Evolutionary conservation across 2,329 filamentous ascomycete species (phyloP).

Genomic region (Teratosphaeria pseudoeucalypti): DNA sequence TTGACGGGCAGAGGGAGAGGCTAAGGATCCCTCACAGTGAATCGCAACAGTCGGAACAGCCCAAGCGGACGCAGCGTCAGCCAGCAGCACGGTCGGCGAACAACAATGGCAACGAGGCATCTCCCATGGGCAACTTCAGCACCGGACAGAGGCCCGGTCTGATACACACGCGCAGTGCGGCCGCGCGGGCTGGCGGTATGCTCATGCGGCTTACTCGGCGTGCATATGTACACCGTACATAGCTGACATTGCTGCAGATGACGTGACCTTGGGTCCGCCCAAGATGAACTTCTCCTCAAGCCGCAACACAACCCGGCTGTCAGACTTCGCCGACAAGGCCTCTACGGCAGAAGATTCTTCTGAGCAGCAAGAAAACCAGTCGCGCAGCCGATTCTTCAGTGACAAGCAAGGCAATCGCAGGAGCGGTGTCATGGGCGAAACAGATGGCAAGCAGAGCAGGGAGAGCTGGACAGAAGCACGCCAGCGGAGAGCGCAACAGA

Average conservation of each 20-base stretch:
- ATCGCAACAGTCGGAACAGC: constrained; percentile 11
- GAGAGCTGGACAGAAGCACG: constrained; percentile 69
- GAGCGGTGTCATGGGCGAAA: constrained; percentile 24
- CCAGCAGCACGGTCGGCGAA: constrained; percentile 4
- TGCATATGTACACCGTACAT: neutral
- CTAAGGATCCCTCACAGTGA: constrained; percentile 30
- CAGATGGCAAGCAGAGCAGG: constrained; percentile 41
- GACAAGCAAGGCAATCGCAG: constrained; percentile 35
- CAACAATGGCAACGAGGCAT: constrained; percentile 8
- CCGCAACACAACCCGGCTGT: constrained; percentile 38
- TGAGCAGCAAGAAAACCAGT: constrained; percentile 22
- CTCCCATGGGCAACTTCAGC: constrained; percentile 28
- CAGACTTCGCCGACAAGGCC: constrained; percentile 22
- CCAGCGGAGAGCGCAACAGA: constrained; percentile 41
- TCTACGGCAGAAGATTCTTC: constrained; percentile 22
- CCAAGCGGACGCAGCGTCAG: constrained; percentile 2
- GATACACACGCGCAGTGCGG: constrained; percentile 17
- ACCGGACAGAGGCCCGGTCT: constrained; percentile 23
- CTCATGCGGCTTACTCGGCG: neutral
- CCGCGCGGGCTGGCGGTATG: constrained; percentile 17
- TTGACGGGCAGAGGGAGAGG: constrained; percentile 25
- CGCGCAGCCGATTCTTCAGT: constrained; percentile 31
- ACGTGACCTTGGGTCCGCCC: constrained; percentile 76
- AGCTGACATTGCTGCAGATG: constrained; percentile 52
- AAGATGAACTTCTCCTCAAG: constrained; percentile 76